Evolutionary conservation across 2,329 filamentous ascomycete genomes (phyloP).

Genomic region (Grosmannia serpens): DNA sequence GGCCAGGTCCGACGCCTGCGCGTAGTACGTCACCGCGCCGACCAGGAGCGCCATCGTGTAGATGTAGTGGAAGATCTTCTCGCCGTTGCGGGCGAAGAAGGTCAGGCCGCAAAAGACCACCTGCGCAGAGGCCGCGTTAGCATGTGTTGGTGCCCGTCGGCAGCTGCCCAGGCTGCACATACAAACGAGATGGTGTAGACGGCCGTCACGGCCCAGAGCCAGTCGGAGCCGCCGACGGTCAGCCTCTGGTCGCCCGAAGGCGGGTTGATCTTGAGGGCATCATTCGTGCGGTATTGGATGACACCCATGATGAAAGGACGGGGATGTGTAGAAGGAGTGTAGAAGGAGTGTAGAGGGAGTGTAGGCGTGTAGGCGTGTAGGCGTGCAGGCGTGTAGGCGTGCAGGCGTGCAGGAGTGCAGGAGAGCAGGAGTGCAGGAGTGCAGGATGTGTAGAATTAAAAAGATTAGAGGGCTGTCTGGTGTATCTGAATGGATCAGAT

Average conservation of each 20-base stretch:
- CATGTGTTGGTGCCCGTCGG: not conserved
- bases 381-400: too few species aligned
- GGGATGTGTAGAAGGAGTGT: too few species aligned
- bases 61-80: conserved; percentile 46
- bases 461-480: not conserved
- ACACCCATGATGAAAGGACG: conserved; percentile 18
- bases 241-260: conserved; percentile 26
- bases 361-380: too few species aligned
- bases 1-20: conserved; percentile 39
- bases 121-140: conserved; percentile 14
- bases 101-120: conserved; percentile 28
- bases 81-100: conserved; percentile 30
- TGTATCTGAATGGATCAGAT: not conserved
- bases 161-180: conserved; percentile 9
- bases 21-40: conserved; percentile 38
- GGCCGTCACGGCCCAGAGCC: conserved; percentile 43
- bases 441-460: too few species aligned
- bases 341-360: too few species aligned
- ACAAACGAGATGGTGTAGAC: conserved; percentile 36
- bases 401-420: too few species aligned
- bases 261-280: conserved; percentile 36
- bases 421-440: too few species aligned
- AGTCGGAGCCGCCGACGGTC: conserved; percentile 36
- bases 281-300: conserved; percentile 26
- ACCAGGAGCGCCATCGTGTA: conserved; percentile 37